These are phyloP conservation scores for Salvia rosmarinus DNA, from an alignment of 257 asterid species.

Conservation along the genomic window DNA sequence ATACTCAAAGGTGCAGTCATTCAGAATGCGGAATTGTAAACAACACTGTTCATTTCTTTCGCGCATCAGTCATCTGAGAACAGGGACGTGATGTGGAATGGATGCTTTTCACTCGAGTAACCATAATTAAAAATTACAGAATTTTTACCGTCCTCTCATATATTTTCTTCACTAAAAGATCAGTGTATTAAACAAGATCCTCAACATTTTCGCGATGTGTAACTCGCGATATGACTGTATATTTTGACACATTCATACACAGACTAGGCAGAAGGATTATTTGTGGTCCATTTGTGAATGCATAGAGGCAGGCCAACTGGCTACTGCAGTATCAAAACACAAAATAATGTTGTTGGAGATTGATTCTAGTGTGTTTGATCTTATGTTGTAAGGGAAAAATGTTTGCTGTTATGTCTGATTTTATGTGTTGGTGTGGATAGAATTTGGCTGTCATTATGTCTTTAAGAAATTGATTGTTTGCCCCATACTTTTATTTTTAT, in stretches of 20 bases:
- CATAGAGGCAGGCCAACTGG: too few species aligned
- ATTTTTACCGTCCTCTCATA: neutral
- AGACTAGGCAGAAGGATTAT: constrained; percentile 1
- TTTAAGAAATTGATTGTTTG: neutral
- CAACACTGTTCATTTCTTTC: neutral
- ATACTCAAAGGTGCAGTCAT: constrained; percentile 1
- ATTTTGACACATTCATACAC: neutral
- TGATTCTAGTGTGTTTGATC: constrained; percentile 23
- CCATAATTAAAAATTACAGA: neutral
- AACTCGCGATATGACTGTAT: neutral
- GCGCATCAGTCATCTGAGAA: neutral
- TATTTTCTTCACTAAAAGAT: neutral
- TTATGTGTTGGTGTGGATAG: constrained; percentile 10
- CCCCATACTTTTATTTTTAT: neutral
- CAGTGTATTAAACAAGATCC: neutral
- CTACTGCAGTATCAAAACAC: constrained; percentile 8
- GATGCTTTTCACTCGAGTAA: neutral
- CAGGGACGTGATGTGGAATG: neutral
- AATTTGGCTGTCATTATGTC: constrained; percentile 36
- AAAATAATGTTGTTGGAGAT: constrained; percentile 24
- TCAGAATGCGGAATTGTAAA: neutral
- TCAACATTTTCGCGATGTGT: neutral
- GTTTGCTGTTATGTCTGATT: constrained; percentile 34
- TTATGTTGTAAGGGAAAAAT: constrained; percentile 25
- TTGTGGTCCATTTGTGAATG: constrained; percentile 34